Evolutionary conservation across 164 flowering plant species (phyloP), one percentile per base, ranked within the genome.

Genomic region (Kingdonia uniflora): DNA sequence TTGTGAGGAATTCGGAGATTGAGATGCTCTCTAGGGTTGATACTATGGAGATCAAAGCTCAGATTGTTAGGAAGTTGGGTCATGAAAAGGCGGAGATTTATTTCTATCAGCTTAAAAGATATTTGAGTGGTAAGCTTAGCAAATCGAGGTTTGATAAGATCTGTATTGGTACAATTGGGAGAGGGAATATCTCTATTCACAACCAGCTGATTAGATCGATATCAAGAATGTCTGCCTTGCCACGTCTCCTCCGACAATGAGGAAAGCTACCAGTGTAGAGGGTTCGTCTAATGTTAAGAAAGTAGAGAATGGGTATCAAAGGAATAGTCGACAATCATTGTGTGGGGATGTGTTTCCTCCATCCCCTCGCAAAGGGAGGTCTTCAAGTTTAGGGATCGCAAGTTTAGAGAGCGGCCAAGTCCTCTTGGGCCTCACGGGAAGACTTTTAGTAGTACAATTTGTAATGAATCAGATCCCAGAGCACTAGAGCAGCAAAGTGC

Each of bases 101-200:
- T 69, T 86, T 84, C 48, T 55, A 60, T 69, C 71, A 67, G 58
- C 77, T 89, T 5, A 66, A 55, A 26, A 64, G 70, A 44, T 72
- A 78, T 14, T 68, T 84, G 6, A 71, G 71, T 61, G 46, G 46
- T 19, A 77, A 72, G 78, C 68, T 81, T 21, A 70, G 59, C 65
- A 87, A 85, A 62, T 43, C 40, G 5, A 84, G 80, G 49, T 90
- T 90, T 42, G 67, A 85, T 51, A 83, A 71, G 67, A 56, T 59
- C 15, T 90, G 89, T 48, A 15, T 67, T 23, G 54, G 50, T 35
- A 71, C 72, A n/a, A 72, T 90, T 44, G 96, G 97, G 47, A 71
- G 68, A 50, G 95, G 85, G 67, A 81, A 83, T 65, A 26, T 87
- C 24, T 59, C 65, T 26, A 81, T 90, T 59, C 97, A 90, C 52